Evolutionary conservation across 148 eudicot genomes (phyloP).

Genomic region (Euryodendron excelsum): DNA sequence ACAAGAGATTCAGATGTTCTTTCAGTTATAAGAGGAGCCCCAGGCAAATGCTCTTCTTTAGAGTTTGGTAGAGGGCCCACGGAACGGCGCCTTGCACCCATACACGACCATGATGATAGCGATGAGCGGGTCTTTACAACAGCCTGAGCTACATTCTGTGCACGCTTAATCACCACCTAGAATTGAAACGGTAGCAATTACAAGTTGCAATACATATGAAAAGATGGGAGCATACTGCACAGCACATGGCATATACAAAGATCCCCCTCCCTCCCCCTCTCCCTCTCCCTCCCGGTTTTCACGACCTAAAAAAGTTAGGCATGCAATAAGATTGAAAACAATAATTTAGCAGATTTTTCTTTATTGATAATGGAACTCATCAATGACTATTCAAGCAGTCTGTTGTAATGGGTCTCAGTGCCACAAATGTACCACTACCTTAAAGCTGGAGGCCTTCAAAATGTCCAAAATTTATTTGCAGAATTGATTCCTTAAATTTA

Average conservation of each 20-base stretch:
- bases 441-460: too few species aligned
- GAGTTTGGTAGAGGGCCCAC: slow-evolving; percentile 34
- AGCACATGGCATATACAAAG: background rate
- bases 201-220: background rate
- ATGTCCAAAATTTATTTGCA: background rate
- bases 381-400: slow-evolving; percentile 1
- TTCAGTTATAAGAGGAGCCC: slow-evolving; percentile 41
- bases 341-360: background rate
- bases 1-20: slow-evolving; percentile 36
- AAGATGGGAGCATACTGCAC: background rate
- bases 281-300: background rate
- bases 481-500: background rate
- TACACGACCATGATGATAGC: slow-evolving; percentile 83
- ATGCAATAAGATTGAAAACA: background rate
- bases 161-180: slow-evolving; percentile 88
- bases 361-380: background rate
- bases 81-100: slow-evolving; percentile 84
- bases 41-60: slow-evolving; percentile 46
- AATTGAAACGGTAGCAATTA: slow-evolving; percentile 12
- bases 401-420: background rate
- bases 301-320: background rate
- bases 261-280: too few species aligned
- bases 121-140: slow-evolving; percentile 83
- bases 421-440: background rate
- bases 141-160: slow-evolving; percentile 87